Conservation (phyloP, 371 early-diverging fungal genomes). For the Actinomucor elegans region DNA sequence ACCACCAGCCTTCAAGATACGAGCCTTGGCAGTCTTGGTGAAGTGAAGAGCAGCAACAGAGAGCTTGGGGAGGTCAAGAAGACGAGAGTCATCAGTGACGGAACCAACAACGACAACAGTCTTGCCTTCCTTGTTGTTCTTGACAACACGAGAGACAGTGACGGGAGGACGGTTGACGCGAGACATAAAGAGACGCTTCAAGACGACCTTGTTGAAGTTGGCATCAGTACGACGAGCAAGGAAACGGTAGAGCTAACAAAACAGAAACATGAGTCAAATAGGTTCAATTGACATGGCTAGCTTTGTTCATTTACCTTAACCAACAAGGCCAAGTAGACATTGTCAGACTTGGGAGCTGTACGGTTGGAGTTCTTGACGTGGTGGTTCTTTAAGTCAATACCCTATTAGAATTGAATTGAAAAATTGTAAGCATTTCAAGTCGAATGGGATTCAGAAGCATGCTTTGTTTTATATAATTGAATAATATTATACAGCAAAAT, state of each 20-base stretch:
- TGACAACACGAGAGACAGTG: slow-evolving; percentile 85
- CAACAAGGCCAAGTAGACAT: slow-evolving; percentile 93
- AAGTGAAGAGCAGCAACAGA: slow-evolving; percentile 94
- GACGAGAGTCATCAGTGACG: slow-evolving; percentile 95
- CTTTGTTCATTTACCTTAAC: slow-evolving; percentile 70
- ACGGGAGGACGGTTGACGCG: slow-evolving; percentile 96
- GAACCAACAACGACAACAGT: slow-evolving; percentile 94
- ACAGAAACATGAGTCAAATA: not conserved
- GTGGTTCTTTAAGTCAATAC: slow-evolving; percentile 95
- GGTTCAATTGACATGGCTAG: too few species aligned
- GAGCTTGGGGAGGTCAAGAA: slow-evolving; percentile 94
- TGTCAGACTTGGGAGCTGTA: slow-evolving; percentile 84
- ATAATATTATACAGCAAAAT: too few species aligned
- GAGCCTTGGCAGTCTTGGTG: slow-evolving; percentile 92
- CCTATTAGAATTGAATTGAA: slow-evolving; percentile 71
- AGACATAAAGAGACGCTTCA: slow-evolving; percentile 98
- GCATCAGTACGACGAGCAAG: slow-evolving; percentile 97
- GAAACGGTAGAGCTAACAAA: slow-evolving; percentile 91
- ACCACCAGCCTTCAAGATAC: slow-evolving; percentile 98
- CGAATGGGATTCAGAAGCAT: too few species aligned
- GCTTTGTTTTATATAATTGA: too few species aligned
- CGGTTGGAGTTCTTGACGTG: slow-evolving; percentile 91
- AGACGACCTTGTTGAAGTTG: slow-evolving; percentile 97
- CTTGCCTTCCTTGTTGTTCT: slow-evolving; percentile 75
- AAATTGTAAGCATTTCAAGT: too few species aligned